Conservation (phyloP, 139 green algal species). For the Chlorella sorokiniana region DNA sequence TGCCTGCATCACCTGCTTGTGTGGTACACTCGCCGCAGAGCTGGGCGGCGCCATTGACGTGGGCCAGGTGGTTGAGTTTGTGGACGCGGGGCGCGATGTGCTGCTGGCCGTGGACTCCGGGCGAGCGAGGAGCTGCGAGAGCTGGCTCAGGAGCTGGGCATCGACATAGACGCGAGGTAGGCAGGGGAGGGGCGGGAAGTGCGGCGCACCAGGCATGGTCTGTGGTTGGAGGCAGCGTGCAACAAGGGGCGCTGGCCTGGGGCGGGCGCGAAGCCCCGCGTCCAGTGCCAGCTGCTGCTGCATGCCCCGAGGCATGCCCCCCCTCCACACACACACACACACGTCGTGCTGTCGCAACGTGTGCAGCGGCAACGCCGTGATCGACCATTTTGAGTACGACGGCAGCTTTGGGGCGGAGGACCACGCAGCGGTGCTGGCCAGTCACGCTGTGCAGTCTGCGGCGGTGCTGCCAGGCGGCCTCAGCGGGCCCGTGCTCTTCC, state of each 20-base stretch:
- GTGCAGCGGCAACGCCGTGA: conserved; percentile 46
- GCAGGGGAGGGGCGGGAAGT: not conserved
- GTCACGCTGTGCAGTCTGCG: not conserved
- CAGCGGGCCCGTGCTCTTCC: conserved; percentile 69
- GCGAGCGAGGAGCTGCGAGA: conserved; percentile 57
- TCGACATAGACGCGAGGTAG: conserved; percentile 74
- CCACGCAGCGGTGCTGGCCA: conserved; percentile 31
- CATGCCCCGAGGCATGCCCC: not conserved
- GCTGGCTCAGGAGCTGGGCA: conserved; percentile 68
- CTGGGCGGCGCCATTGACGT: conserved; percentile 70
- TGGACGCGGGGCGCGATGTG: conserved; percentile 82
- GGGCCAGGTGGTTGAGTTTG: conserved; percentile 78
- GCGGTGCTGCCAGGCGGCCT: conserved; percentile 35
- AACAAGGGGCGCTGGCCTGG: too few relatives aligned
- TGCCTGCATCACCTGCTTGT: not conserved
- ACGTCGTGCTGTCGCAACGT: not conserved
- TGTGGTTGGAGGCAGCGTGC: not conserved
- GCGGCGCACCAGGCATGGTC: not conserved
- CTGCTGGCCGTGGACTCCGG: conserved; percentile 69
- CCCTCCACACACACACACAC: not conserved
- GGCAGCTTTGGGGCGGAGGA: not conserved
- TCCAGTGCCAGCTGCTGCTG: not conserved
- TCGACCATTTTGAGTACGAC: conserved; percentile 48
- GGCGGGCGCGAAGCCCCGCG: too few relatives aligned
- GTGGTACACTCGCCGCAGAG: conserved; percentile 44